A percentile compares a stretch with the other conserved stretches of the same genome.
Conservation (phyloP, 78 protist genomes). For the Guillardia theta region DNA sequence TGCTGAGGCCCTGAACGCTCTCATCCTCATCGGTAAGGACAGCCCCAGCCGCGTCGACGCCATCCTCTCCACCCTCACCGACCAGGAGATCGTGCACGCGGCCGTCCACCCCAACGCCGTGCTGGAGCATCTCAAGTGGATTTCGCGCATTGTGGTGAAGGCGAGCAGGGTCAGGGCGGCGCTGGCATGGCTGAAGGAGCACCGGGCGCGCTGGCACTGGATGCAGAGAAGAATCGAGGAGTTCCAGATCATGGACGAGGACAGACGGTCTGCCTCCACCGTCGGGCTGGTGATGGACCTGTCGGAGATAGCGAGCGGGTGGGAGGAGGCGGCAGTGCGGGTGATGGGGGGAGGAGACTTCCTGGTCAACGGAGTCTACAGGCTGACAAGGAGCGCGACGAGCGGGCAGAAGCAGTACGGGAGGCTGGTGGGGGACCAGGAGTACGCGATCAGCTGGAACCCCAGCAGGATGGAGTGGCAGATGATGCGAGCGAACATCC, state of each 20-base stretch:
- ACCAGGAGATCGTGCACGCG: neutral
- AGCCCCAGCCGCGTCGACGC: neutral
- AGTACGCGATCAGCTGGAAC: neutral
- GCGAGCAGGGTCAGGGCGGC: neutral
- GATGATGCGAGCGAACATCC: neutral
- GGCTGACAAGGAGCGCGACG: neutral
- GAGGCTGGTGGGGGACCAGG: neutral
- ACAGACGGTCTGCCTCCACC: neutral
- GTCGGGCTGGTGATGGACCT: neutral
- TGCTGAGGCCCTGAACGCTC: neutral
- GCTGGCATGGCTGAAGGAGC: neutral
- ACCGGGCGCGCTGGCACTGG: slow-evolving; percentile 3
- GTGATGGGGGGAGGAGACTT: neutral
- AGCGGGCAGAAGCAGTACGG: neutral
- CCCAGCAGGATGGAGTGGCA: neutral
- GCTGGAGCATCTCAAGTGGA: neutral
- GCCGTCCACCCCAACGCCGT: neutral
- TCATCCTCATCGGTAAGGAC: no score
- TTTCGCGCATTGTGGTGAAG: neutral
- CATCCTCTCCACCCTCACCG: neutral
- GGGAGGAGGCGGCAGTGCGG: neutral
- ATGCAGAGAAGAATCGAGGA: neutral
- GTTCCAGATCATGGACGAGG: neutral
- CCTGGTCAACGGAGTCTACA: neutral
- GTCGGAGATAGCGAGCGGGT: neutral